Evolutionary conservation across 1,284 basidiomycete species (phyloP).

Genomic region (Ganoderma resinaceum): DNA sequence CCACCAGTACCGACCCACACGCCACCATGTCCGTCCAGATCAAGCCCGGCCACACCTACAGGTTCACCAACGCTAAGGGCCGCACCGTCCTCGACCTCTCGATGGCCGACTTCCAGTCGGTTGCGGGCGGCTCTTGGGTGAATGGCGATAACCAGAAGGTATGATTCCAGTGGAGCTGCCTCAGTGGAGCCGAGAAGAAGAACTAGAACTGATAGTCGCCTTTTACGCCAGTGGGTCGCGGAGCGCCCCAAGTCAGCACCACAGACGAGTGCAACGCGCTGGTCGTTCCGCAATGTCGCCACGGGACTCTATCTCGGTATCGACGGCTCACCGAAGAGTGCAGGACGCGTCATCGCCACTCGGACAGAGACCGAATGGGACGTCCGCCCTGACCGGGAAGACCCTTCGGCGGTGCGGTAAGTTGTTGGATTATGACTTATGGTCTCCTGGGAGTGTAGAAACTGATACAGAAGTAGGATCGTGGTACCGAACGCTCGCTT

Average conservation of each 20-base stretch:
- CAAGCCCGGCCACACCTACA: conserved; percentile 43
- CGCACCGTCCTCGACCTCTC: conserved; percentile 60
- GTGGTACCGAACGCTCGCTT: conserved; percentile 16
- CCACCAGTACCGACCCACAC: not conserved
- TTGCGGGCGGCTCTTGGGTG: conserved; percentile 53
- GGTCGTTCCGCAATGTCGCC: conserved; percentile 47
- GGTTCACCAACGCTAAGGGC: conserved; percentile 53
- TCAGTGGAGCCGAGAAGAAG: not conserved
- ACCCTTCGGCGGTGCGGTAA: conserved; percentile 28
- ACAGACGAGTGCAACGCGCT: conserved; percentile 33
- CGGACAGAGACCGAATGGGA: conserved; percentile 40
- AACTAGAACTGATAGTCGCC: not conserved
- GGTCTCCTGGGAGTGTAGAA: not conserved
- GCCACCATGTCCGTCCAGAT: conserved; percentile 18
- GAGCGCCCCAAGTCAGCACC: conserved; percentile 37
- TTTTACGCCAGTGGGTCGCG: conserved; percentile 51
- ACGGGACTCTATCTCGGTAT: conserved; percentile 49
- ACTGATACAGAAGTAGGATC: conserved; percentile 9
- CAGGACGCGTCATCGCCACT: conserved; percentile 44
- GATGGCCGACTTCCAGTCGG: conserved; percentile 51
- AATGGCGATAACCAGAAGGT: conserved; percentile 58
- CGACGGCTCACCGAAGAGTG: conserved; percentile 25
- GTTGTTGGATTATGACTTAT: not conserved
- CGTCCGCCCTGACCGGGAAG: conserved; percentile 28
- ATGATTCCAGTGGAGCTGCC: not conserved